Evolutionary conservation across 1,139 yeast genomes (phyloP).

Genomic region (Nakaseomyces delphensis): DNA sequence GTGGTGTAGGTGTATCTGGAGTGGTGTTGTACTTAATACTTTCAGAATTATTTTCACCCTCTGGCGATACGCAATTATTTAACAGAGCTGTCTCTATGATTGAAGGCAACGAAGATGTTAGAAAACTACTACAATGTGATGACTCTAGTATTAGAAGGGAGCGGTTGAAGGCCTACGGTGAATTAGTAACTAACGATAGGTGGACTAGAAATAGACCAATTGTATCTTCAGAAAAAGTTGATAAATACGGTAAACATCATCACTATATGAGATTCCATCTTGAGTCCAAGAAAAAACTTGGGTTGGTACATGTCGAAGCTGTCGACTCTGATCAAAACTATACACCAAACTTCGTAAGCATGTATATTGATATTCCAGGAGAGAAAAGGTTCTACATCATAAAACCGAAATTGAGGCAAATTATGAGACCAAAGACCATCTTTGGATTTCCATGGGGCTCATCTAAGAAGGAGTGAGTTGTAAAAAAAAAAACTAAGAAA

Average conservation of each 20-base stretch:
- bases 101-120: slow-evolving; percentile 57
- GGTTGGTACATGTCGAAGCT: slow-evolving; percentile 72
- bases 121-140: slow-evolving; percentile 46
- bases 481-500: neutral
- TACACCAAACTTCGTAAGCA: slow-evolving; percentile 63
- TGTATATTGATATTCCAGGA: slow-evolving; percentile 71
- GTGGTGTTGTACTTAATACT: slow-evolving; percentile 70
- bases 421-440: slow-evolving; percentile 44
- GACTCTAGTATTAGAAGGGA: slow-evolving; percentile 36
- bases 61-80: slow-evolving; percentile 85
- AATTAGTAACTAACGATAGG: slow-evolving; percentile 50
- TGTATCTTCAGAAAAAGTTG: slow-evolving; percentile 45
- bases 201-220: slow-evolving; percentile 90
- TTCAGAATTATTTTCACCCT: slow-evolving; percentile 73
- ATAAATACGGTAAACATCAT: slow-evolving; percentile 70
- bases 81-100: slow-evolving; percentile 74
- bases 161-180: slow-evolving; percentile 79
- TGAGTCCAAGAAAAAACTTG: slow-evolving; percentile 53
- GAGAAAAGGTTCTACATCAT: slow-evolving; percentile 59
- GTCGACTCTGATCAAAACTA: slow-evolving; percentile 51
- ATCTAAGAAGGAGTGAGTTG: neutral
- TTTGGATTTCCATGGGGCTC: slow-evolving; percentile 85
- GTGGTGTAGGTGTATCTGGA: slow-evolving; percentile 58
- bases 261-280: slow-evolving; percentile 80
- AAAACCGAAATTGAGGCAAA: slow-evolving; percentile 41